Percentiles rank a stretch among this genome's conserved stretches.
Conservation (phyloP, 176 grass and related monocot species). For the Zizania latifolia region DNA sequence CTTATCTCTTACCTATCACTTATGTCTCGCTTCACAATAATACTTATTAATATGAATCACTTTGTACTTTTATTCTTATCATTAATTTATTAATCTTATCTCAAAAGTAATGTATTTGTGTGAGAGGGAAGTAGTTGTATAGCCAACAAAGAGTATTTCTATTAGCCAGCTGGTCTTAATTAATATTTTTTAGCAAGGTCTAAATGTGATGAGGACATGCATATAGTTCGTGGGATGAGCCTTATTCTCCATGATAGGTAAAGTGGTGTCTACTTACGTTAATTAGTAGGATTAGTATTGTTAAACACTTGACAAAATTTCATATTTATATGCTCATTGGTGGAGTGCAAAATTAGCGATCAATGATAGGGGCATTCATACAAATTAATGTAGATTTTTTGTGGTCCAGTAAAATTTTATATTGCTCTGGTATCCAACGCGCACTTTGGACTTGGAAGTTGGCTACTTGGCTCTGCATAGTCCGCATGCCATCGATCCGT, state of each 20-base stretch:
- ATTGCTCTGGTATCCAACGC: constrained; percentile 12
- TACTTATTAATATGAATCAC: too few relatives aligned
- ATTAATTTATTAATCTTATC: too few relatives aligned
- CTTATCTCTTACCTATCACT: too few relatives aligned
- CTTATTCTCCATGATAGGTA: constrained; percentile 30
- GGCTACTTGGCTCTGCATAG: background rate
- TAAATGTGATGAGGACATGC: constrained; percentile 30
- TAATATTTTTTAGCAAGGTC: background rate
- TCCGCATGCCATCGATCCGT: constrained; percentile 7
- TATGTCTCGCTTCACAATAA: too few relatives aligned
- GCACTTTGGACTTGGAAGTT: background rate
- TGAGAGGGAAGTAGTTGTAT: too few relatives aligned
- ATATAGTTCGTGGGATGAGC: constrained; percentile 22
- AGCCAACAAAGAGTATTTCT: constrained; percentile 16
- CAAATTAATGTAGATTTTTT: background rate
- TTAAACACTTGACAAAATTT: background rate
- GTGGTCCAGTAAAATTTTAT: background rate
- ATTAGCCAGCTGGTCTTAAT: background rate
- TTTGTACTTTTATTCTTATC: too few relatives aligned
- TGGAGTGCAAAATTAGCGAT: constrained; percentile 7
- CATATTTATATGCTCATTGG: background rate
- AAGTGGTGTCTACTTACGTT: constrained; percentile 15
- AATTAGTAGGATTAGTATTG: constrained; percentile 7
- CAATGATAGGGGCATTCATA: background rate
- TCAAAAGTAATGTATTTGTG: too few relatives aligned